Evolutionary conservation across 2,329 filamentous ascomycete genomes (phyloP), one percentile per base, ranked within the genome.

Genomic region (Alternaria panax): DNA sequence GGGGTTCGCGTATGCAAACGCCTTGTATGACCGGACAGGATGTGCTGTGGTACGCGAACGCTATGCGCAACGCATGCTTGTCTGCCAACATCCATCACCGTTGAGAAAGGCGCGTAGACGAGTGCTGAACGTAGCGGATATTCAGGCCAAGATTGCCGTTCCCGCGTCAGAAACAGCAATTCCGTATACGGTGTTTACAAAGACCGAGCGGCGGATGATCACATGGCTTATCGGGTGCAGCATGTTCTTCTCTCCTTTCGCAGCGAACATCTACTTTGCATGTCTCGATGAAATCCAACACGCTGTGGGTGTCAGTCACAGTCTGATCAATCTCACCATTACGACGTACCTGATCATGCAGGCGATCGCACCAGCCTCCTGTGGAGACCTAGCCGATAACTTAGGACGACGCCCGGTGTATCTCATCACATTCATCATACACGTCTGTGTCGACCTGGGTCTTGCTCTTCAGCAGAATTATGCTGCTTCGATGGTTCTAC

Each of bases 401-500:
- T 12, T 46, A 24, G 53, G 53, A 20, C 45, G 53, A 8, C 34
- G 53, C 5, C 53, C 36, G 1, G 45, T 46, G 5, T 55, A 55
- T n/a, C 11, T 50, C 14, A 30, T 50, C 5, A 40, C 42, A 5
- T 55, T 34, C 30, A 12, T 16, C 5, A 16, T 34, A 16, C 16
- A 34, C 30, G 12, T 34, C 30, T 16, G 12, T 14, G 30, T 14
- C 12, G 16, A 34, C 12, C 12, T 34, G 12, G 30, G 30, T 7
- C 12, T 34, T 16, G 12, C 12, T 2, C 2, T 34, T 16, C 12
- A 16, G 12, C 30, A 16, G 12, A 16, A 34, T 16, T 34, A 16
- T 34, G 12, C 12, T 16, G 30, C 12, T 16, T 14, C 16, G 12
- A 16, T 34, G 30, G 12, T 34, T 34, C 12, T 34, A 5, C 12